These are phyloP conservation scores for Nicotiana paniculata DNA, from an alignment of 257 asterid species.

Conservation along the genomic window DNA sequence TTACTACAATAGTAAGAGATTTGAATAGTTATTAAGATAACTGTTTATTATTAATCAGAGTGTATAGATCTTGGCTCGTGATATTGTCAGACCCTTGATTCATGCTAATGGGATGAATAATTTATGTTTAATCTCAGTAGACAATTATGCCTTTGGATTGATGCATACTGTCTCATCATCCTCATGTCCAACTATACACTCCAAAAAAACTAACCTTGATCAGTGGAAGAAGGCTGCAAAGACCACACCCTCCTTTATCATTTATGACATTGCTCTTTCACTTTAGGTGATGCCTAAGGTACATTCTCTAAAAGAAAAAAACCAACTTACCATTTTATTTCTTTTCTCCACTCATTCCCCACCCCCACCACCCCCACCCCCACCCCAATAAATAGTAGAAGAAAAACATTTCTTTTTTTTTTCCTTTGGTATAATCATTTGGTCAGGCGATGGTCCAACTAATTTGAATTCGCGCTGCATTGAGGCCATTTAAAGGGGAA, in stretches of 20 bases:
- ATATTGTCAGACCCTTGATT: conserved; percentile 7
- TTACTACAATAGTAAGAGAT: neutral
- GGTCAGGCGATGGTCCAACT: neutral
- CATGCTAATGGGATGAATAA: neutral
- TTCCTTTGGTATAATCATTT: neutral
- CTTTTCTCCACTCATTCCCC: neutral
- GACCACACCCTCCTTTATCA: neutral
- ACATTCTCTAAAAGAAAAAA: neutral
- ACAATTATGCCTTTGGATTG: conserved; percentile 9
- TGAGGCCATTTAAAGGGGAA: neutral
- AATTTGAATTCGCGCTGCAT: neutral
- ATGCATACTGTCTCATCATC: conserved; percentile 8
- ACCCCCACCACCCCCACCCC: too few species aligned
- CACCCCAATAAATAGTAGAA: neutral
- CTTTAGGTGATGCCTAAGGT: neutral
- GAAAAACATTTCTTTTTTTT: neutral
- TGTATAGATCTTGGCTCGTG: conserved; percentile 17
- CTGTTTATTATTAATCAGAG: neutral
- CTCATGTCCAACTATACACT: conserved; percentile 7
- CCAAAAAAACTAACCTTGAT: neutral
- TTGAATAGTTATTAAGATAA: conserved; percentile 3
- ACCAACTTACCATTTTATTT: neutral
- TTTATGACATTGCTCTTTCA: neutral
- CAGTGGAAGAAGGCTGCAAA: neutral
- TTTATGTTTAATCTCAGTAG: neutral